Evolutionary conservation across 2,329 filamentous ascomycete genomes (phyloP), one percentile per base, ranked within the genome.

Genomic region (Pseudocercospora cruenta): DNA sequence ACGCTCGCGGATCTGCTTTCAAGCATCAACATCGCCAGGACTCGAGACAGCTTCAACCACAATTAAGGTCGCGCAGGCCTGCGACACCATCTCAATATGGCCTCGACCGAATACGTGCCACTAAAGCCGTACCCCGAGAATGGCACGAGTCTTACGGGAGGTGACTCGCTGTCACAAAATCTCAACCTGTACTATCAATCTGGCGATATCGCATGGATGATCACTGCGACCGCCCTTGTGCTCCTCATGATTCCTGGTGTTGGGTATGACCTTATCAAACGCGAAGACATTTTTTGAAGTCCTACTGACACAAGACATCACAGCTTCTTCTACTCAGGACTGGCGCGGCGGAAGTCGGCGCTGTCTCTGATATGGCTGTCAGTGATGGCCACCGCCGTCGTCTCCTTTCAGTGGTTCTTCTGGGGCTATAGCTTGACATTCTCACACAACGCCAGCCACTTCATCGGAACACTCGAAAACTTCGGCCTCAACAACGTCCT

Each of bases 381-480:
- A 14, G 87, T 96, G 82, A 90, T 96, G 82, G 90, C 91, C 16
- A 87, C 90, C 3, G 91, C 88, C 10, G 88, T 96, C 70, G 88
- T 93, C 67, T 90, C 88, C 58, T 96, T 96, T 81, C 92, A 96
- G 77, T 97, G 93, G 93, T 96, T 96, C 83, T 94, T 96, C 83
- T 96, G 93, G 93, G 93, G 93, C 57, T 96, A 92, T 78, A 93
- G 91, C 4, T 81, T 95, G 10, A 88, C 91, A 57, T 95, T 94
- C 78, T 95, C 92, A 16, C 92, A 94, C 79, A 84, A 86, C 1
- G 90, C 91, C 26, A 89, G 90, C 55, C 86, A 83, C 49, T 96
- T 88, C 78, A 91, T 96, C 69, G 93, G 93, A 65, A 85, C 93
- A 73, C 82, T 96, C 26, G 81, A 87, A 70, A 94, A 96, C 82